Evolutionary conservation across 1,284 basidiomycete species (phyloP).

Genomic region (Uromyces viciae-fabae): DNA sequence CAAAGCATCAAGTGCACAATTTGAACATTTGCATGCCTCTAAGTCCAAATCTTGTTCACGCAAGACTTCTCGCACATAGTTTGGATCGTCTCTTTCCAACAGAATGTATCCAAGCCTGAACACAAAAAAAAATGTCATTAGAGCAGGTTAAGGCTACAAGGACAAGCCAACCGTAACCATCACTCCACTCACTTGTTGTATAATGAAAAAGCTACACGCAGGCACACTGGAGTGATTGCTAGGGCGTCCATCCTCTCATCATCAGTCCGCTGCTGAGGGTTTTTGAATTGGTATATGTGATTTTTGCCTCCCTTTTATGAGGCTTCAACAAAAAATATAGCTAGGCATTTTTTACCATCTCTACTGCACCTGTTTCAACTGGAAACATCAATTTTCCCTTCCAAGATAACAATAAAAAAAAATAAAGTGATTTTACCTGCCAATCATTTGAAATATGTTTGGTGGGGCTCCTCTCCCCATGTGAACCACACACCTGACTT

Average conservation of each 20-base stretch:
- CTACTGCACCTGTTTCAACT: background rate
- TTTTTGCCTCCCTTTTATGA: background rate
- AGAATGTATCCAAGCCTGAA: background rate
- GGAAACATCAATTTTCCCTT: background rate
- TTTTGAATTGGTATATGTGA: background rate
- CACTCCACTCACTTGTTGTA: too few relatives aligned
- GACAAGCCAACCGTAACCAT: too few relatives aligned
- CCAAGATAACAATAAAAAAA: background rate
- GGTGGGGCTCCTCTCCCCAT: background rate
- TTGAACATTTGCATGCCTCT: background rate
- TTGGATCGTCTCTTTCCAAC: background rate
- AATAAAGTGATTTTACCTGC: background rate
- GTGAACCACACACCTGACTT: background rate
- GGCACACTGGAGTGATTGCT: too few relatives aligned
- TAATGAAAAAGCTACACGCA: too few relatives aligned
- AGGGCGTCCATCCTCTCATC: too few relatives aligned
- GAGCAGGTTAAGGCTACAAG: too few relatives aligned
- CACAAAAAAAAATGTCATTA: background rate
- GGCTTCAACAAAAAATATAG: background rate
- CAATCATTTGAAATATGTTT: background rate
- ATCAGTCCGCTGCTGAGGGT: too few relatives aligned
- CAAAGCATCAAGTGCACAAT: background rate
- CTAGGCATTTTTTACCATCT: background rate
- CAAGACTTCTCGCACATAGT: background rate
- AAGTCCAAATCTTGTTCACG: background rate